Percentiles rank a stretch among this genome's conserved stretches.
These are phyloP conservation scores for Mucor mucedo DNA, from an alignment of 371 early-diverging fungal genomes.

Conservation along the genomic window DNA sequence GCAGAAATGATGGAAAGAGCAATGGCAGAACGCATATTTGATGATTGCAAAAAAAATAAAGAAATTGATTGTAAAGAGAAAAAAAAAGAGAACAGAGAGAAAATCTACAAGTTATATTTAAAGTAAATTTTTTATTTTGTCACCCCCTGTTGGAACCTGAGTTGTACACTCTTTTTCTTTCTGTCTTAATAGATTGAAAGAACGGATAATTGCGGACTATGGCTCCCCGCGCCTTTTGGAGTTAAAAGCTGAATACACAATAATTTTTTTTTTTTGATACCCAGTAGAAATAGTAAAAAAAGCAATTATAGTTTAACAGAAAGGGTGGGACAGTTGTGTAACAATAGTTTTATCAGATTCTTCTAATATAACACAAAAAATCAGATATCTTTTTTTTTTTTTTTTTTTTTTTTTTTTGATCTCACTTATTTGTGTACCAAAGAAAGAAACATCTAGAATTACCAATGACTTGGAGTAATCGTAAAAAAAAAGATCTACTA, in stretches of 20 bases:
- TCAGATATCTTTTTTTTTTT: neutral
- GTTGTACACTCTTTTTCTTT: conserved; percentile 4
- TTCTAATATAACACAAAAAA: conserved; percentile 3
- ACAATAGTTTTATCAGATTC: conserved; percentile 20
- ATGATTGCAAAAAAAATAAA: neutral
- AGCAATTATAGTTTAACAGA: neutral
- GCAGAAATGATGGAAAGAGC: conserved; percentile 18
- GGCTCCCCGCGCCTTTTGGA: too few relatives aligned
- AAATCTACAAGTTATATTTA: conserved; percentile 6
- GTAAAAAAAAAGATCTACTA: neutral
- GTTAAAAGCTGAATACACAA: too few relatives aligned
- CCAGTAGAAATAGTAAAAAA: neutral
- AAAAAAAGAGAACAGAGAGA: neutral
- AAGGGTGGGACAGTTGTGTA: neutral
- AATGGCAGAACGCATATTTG: conserved; percentile 22
- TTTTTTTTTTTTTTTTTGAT: too few relatives aligned
- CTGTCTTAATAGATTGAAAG: neutral
- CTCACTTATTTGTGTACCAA: neutral
- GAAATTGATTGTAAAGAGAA: neutral
- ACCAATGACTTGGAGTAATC: neutral
- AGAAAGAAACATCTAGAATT: neutral
- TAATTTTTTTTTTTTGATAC: neutral
- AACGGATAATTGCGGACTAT: too few relatives aligned
- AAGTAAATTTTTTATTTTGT: neutral
- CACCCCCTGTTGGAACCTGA: conserved; percentile 5